Conservation (phyloP, 495 filamentous ascomycete species). For the Thozetella sp. region DNA sequence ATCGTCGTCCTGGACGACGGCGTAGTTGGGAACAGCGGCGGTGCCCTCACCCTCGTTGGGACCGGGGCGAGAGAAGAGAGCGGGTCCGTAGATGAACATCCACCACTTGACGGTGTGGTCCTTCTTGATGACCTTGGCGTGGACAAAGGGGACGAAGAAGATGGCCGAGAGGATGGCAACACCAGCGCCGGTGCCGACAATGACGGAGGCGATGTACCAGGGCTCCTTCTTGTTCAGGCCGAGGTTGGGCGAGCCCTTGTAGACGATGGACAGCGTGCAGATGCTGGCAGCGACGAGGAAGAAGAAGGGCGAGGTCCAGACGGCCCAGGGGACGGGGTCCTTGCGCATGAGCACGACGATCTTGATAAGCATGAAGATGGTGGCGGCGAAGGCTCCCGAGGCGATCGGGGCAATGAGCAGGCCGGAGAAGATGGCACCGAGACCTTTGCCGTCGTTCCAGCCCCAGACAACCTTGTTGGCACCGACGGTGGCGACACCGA, state of each 20-base stretch:
- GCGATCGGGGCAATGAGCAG: constrained; percentile 65
- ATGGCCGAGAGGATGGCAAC: constrained; percentile 50
- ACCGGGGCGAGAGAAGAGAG: constrained; percentile 53
- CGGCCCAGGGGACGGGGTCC: constrained; percentile 58
- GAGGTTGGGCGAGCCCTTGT: constrained; percentile 47
- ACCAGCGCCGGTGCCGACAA: constrained; percentile 59
- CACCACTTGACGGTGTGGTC: constrained; percentile 61
- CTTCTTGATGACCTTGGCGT: constrained; percentile 58
- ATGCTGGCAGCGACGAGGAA: constrained; percentile 62
- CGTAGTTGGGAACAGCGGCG: constrained; percentile 42
- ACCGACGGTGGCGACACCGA: constrained; percentile 63
- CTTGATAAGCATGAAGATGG: constrained; percentile 67
- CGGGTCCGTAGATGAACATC: constrained; percentile 57
- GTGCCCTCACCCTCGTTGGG: constrained; percentile 29
- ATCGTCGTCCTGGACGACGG: constrained; percentile 58
- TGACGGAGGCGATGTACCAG: constrained; percentile 50
- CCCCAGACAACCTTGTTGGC: constrained; percentile 56
- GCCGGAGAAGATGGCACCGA: constrained; percentile 60
- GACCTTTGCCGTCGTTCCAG: constrained; percentile 41
- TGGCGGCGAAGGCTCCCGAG: constrained; percentile 56
- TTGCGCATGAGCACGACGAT: constrained; percentile 61
- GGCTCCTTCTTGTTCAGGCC: constrained; percentile 48
- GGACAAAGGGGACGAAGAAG: constrained; percentile 67
- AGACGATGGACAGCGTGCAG: constrained; percentile 66
- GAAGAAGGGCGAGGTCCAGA: constrained; percentile 62